Base-by-base conservation (phyloP, 306 rosid genomes). In the Cajanus cajan region DNA sequence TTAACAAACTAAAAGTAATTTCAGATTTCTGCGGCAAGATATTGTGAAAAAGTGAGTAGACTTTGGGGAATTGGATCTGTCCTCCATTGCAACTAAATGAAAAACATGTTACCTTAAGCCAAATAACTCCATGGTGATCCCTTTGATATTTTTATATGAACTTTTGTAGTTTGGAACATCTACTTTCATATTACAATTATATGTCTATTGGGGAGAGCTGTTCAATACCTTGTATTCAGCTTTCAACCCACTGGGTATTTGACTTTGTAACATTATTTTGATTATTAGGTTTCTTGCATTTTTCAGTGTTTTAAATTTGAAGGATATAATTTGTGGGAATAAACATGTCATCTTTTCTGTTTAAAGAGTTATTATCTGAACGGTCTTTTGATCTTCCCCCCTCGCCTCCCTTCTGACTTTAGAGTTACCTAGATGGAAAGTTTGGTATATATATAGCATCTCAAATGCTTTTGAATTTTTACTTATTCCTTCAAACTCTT, bases 401-500 rank as follows among this genome's bases (percentile, higher is more conserved):
- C 31, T 28, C 3, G 14, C 59, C 71, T 52, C 52, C 61, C 24
- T n/a, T 28, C 50, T 13, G 48, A 19, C 70, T 57, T 16, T 77
- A 34, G 18, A 11, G 19, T 79, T 61, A 51, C 50, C 22, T 34
- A 45, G 55, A 47, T 57, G 45, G 13, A 40, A 44, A n/a, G 22
- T 24, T 43, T n/a, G 31, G 63, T 58, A 45, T n/a, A 63, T 47
- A 59, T 43, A 28, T 63, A 28, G 2, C 41, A 45, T 82, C 24
- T 64, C 65, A 52, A 48, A 41, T 75, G 74, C 57, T 71, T 65
- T 63, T 71, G 81, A 66, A 34, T 50, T 79, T 14, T 43, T 76
- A 44, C 13, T 83, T 51, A 69, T 48, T 12, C 36, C n/a, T 82
- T 87, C 7, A n/a, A 81, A 72, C 55, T 18, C 65, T 41, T 65